Base-by-base conservation (phyloP, 257 asterid species). In the Fraxinus quadrangulata region DNA sequence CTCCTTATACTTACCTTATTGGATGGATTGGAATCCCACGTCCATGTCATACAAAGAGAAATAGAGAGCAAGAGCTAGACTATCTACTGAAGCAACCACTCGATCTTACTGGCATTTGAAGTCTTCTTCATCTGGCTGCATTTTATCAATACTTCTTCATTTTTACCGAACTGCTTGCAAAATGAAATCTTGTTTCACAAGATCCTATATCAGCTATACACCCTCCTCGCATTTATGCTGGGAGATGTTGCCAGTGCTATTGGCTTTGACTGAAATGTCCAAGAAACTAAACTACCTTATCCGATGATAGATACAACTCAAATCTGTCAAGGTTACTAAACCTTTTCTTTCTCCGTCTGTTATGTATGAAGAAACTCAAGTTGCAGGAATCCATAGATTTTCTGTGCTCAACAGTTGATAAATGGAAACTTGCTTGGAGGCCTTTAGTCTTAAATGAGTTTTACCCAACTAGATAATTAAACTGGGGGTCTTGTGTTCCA, bases 221-320 rank as follows among this genome's bases (percentile, higher is more conserved):
- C 34, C 70, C 80, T 49, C 70, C 34, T 76, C 45, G 56, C 75
- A 69, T 77, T 77, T 77, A 77, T 69, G 75, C 75, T 4, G 72
- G 70, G 70, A 69, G 70, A 69, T 61, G 21, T 77, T 33, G 19
- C 39, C 40, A 65, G 30, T 45, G 69, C 77, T 54, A 8, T 24
- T 4, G 67, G 67, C 11, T 21, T 59, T 59, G 67, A 23, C 67
- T 59, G 69, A 67, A 13, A 17, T 39, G 76, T 45, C 39, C 47
- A 72, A 14, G 36, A 40, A 72, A 63, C 69, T 63, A 8, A n/a
- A 72, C 21, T 21, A 56, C 42, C 79, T 28, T 69, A 30, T 36
- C 71, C 49, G 72, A 28, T 75, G 11, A 59, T n/a, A 59, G 76
- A 36, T 70, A 45, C 81, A 61, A 70, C 61, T 76, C 71, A 40